These are phyloP conservation scores for Blastocladiella emersonii DNA, from an alignment of 371 early-diverging fungal genomes.

Conservation along the genomic window DNA sequence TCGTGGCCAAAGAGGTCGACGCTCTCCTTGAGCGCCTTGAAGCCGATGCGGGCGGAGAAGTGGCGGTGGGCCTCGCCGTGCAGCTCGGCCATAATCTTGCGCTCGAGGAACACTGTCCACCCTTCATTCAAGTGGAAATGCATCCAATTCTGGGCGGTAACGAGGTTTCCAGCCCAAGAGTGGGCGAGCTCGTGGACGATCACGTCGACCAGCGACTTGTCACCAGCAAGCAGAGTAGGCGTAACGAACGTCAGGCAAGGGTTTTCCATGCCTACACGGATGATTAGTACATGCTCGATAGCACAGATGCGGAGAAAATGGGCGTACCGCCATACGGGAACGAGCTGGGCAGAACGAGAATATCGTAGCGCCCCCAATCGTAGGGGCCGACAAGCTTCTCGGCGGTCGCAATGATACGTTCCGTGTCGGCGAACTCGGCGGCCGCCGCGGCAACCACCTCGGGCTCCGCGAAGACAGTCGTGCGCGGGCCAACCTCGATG, in stretches of 20 bases:
- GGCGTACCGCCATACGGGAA: slow-evolving; percentile 11
- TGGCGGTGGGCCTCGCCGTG: slow-evolving; percentile 72
- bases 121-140: slow-evolving; percentile 92
- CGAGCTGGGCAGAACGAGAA: slow-evolving; percentile 51
- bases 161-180: slow-evolving; percentile 94
- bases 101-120: slow-evolving; percentile 86
- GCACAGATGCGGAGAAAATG: no score
- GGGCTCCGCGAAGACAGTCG: slow-evolving; percentile 91
- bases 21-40: slow-evolving; percentile 56
- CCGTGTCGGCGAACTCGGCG: slow-evolving; percentile 90
- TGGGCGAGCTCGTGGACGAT: slow-evolving; percentile 95
- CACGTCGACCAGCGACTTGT: slow-evolving; percentile 89
- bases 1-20: slow-evolving; percentile 62
- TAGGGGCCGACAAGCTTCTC: slow-evolving; percentile 63
- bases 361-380: slow-evolving; percentile 92
- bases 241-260: slow-evolving; percentile 79
- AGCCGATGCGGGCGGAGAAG: slow-evolving; percentile 79
- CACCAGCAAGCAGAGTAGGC: slow-evolving; percentile 63
- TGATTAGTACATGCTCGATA: no score
- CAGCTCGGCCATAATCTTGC: slow-evolving; percentile 66
- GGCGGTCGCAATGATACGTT: slow-evolving; percentile 67
- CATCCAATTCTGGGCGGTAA: slow-evolving; percentile 42
- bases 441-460: slow-evolving; percentile 77
- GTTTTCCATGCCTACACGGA: slow-evolving; percentile 98
- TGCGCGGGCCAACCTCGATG: slow-evolving; percentile 71